Evolutionary conservation across 345 rosid species (phyloP).

Genomic region (Populus tremula): DNA sequence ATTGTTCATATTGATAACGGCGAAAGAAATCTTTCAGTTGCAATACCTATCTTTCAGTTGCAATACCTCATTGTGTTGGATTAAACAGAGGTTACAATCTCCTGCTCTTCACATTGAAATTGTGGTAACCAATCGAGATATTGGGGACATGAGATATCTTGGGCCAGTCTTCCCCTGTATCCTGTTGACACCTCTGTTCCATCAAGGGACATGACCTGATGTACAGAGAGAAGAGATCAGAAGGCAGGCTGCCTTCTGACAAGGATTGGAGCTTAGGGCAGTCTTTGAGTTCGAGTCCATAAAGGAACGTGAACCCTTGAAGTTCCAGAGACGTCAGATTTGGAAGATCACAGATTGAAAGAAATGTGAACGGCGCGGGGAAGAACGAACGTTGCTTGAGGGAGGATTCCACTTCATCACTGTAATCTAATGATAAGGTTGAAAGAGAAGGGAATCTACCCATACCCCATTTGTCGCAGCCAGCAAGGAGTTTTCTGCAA

Average conservation of each 20-base stretch:
- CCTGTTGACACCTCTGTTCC: constrained; percentile 2
- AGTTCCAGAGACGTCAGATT: not conserved
- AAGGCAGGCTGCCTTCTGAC: constrained; percentile 1
- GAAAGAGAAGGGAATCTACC: not conserved
- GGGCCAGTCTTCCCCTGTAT: constrained; percentile 8
- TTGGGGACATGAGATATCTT: constrained; percentile 2
- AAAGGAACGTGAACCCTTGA: not conserved
- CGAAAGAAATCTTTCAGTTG: too few relatives aligned
- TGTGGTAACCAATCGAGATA: not conserved
- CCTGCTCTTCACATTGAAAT: too few relatives aligned
- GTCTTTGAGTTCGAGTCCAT: not conserved
- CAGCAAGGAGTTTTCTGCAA: not conserved
- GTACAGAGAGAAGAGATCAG: not conserved
- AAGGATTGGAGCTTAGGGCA: not conserved
- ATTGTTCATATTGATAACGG: too few relatives aligned
- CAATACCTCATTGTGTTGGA: not conserved
- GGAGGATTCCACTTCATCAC: not conserved
- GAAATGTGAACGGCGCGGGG: not conserved
- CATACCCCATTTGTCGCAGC: not conserved
- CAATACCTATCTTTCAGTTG: not conserved
- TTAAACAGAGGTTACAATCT: too few relatives aligned
- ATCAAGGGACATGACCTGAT: constrained; percentile 1
- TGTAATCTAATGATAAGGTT: not conserved
- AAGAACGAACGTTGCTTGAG: not conserved
- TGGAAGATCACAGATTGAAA: not conserved